Conservation (phyloP, 768 basidiomycete species). For the Lactifluus hygrophoroides region DNA sequence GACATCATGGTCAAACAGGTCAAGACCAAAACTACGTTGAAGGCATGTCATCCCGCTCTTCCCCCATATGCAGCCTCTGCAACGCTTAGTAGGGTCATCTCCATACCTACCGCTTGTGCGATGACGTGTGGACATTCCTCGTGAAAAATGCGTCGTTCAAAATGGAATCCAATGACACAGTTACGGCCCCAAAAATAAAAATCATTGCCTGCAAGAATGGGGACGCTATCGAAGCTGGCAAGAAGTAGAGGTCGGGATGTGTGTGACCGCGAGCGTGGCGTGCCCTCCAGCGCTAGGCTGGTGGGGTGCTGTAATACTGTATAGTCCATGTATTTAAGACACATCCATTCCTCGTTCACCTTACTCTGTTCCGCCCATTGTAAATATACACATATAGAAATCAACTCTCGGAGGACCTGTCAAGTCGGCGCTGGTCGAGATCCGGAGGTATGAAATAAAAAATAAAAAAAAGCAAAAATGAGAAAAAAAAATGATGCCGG, state of each 20-base stretch:
- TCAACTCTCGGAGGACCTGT: background rate
- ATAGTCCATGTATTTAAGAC: constrained; percentile 8
- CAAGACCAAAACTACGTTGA: constrained; percentile 89
- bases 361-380: constrained; percentile 4
- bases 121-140: constrained; percentile 99
- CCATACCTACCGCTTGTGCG: constrained; percentile 85
- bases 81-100: constrained; percentile 56
- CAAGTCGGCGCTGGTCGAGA: background rate
- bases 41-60: constrained; percentile 41
- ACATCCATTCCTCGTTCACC: background rate
- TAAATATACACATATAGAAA: background rate
- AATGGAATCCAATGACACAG: constrained; percentile 85
- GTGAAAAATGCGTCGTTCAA: constrained; percentile 90
- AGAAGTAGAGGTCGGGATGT: constrained; percentile 41
- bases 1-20: constrained; percentile 90
- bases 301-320: constrained; percentile 17
- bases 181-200: constrained; percentile 74
- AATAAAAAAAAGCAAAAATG: background rate
- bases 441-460: background rate
- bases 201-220: constrained; percentile 98
- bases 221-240: constrained; percentile 74
- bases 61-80: background rate
- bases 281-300: too few species aligned
- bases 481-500: background rate
- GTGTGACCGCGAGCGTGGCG: background rate